phyloP scores from a whole-genome alignment of 768 basidiomycete genomes.

The Xerocomellus intermedius region DNA sequence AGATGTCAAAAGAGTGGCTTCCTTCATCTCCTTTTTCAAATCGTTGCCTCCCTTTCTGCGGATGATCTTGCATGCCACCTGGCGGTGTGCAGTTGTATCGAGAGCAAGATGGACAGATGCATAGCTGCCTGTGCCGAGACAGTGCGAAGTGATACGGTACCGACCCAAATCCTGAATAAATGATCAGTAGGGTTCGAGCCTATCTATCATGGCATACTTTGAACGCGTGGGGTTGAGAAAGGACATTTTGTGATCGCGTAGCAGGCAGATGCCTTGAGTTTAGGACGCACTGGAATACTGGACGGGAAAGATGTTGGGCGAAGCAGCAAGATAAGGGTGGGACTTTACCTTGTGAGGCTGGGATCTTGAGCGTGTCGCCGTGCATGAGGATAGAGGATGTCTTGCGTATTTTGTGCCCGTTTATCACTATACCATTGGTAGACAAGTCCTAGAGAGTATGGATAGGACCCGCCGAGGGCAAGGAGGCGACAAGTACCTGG shows the following conservation, averaged over 20 bases:
- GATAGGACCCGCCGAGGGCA: background rate
- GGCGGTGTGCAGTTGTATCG: slow-evolving; percentile 58
- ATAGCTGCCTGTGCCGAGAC: slow-evolving; percentile 78
- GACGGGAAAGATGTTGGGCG: background rate
- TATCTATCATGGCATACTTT: slow-evolving; percentile 41
- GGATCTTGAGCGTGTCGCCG: slow-evolving; percentile 67
- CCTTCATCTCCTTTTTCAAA: slow-evolving; percentile 62
- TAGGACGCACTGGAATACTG: slow-evolving; percentile 69
- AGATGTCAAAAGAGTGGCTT: slow-evolving; percentile 69
- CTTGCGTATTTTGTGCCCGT: slow-evolving; percentile 66
- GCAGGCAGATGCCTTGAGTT: slow-evolving; percentile 48
- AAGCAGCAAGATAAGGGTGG: background rate
- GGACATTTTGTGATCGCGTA: slow-evolving; percentile 60
- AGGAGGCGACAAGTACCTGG: slow-evolving; percentile 45
- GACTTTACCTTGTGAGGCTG: slow-evolving; percentile 56
- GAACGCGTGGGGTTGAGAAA: slow-evolving; percentile 49
- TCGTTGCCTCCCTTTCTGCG: slow-evolving; percentile 50
- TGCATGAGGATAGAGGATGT: slow-evolving; percentile 72
- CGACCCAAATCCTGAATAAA: slow-evolving; percentile 53
- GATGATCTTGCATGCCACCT: slow-evolving; percentile 85
- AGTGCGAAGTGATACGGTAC: slow-evolving; percentile 75
- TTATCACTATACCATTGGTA: slow-evolving; percentile 71
- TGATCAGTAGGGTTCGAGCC: background rate
- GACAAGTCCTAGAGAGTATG: slow-evolving; percentile 59
- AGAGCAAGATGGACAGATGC: slow-evolving; percentile 80